phyloP scores from a whole-genome alignment of 805 yeast genomes.

The Gaillardinia entomophila region DNA sequence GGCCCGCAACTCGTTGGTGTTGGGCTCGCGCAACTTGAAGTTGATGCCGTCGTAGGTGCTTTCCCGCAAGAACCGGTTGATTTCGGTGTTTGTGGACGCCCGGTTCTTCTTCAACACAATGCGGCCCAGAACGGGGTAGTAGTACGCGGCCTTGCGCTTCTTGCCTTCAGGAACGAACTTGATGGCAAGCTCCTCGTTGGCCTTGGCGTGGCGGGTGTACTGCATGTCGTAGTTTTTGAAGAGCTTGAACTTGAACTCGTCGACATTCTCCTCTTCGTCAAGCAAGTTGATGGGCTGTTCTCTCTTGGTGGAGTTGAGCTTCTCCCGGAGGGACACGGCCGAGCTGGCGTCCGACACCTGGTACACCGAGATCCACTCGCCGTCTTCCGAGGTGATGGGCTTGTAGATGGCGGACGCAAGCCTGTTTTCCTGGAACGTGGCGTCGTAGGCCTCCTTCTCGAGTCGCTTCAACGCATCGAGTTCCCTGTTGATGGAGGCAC shows the following conservation, averaged over 20 bases:
- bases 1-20: slow-evolving; percentile 57
- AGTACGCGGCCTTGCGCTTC: slow-evolving; percentile 55
- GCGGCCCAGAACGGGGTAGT: slow-evolving; percentile 72
- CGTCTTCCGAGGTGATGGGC: slow-evolving; percentile 67
- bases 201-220: slow-evolving; percentile 38
- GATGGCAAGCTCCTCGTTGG: slow-evolving; percentile 62
- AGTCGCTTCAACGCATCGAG: slow-evolving; percentile 21
- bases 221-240: slow-evolving; percentile 78
- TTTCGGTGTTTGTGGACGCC: slow-evolving; percentile 50
- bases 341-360: slow-evolving; percentile 15
- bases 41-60: slow-evolving; percentile 58
- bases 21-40: slow-evolving; percentile 64
- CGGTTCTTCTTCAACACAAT: slow-evolving; percentile 83
- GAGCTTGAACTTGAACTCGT: slow-evolving; percentile 53
- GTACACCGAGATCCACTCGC: slow-evolving; percentile 66
- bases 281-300: slow-evolving; percentile 36
- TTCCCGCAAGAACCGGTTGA: slow-evolving; percentile 50
- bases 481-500: slow-evolving; percentile 44
- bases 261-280: slow-evolving; percentile 35
- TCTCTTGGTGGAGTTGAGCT: slow-evolving; percentile 34
- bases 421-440: slow-evolving; percentile 26
- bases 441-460: slow-evolving; percentile 22
- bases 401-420: slow-evolving; percentile 62
- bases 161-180: slow-evolving; percentile 43
- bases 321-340: slow-evolving; percentile 17